Evolutionary conservation across 2,329 filamentous ascomycete genomes (phyloP).

Genomic region (Penicillium sp.): DNA sequence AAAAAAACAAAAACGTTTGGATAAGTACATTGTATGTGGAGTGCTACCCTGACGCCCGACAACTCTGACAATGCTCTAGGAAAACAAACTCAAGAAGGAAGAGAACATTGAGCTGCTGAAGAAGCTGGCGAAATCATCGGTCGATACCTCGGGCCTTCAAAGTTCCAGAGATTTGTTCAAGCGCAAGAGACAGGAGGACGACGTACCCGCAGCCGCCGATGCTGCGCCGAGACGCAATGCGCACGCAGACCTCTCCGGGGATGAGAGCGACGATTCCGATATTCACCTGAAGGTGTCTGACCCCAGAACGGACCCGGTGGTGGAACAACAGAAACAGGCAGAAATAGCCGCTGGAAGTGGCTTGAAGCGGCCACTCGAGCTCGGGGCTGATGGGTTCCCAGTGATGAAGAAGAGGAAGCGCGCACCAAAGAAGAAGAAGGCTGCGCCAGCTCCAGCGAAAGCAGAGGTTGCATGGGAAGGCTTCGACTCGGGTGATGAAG

Average conservation of each 20-base stretch:
- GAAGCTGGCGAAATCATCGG: conserved; percentile 74
- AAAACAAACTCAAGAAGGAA: conserved; percentile 92
- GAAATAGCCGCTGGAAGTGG: conserved; percentile 62
- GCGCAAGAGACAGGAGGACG: conserved; percentile 65
- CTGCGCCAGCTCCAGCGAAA: conserved; percentile 30
- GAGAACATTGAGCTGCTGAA: conserved; percentile 83
- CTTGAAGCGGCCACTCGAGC: conserved; percentile 80
- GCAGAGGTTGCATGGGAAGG: conserved; percentile 48
- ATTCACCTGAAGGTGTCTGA: conserved; percentile 26
- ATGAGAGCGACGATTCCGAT: conserved; percentile 39
- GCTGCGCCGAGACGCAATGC: conserved; percentile 22
- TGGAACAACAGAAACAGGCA: conserved; percentile 53
- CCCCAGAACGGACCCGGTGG: conserved; percentile 18
- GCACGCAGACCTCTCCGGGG: conserved; percentile 33
- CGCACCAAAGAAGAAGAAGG: conserved; percentile 50
- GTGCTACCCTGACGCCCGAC: neutral
- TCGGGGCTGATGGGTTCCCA: conserved; percentile 76
- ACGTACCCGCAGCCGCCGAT: conserved; percentile 8
- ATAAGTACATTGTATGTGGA: conserved; percentile 64
- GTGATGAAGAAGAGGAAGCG: conserved; percentile 81
- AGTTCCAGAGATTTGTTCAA: conserved; percentile 76
- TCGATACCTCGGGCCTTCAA: conserved; percentile 78
- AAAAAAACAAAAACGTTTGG: conserved; percentile 68
- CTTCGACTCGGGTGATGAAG: conserved; percentile 47
- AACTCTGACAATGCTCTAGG: conserved; percentile 47